Evolutionary conservation across 805 yeast genomes (phyloP), one percentile per base, ranked within the genome.

Genomic region (Candida koratica): DNA sequence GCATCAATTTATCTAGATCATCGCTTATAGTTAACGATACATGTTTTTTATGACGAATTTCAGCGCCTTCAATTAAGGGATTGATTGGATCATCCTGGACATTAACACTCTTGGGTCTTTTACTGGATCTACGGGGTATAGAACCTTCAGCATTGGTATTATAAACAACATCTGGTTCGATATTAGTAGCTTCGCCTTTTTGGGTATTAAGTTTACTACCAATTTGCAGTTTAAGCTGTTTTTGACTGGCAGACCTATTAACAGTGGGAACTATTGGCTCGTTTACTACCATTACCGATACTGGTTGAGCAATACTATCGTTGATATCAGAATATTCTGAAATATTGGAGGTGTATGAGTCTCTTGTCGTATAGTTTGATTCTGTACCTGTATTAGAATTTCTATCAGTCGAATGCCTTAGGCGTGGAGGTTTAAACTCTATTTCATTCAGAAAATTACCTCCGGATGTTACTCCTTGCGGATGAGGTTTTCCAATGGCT

Each of bases 1-100:
- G 53, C 72, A 66, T 65, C 36, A 66, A 52, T 34, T 51, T 51
- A 38, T 64, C 69, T 23, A 66, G 51, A 39, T 60, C 70, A 36
- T 64, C 69, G 37, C 51, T 52, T 17, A 64, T 45, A 22, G 51
- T 52, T 27, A 61, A 42, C 5, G 66, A 58, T 4, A 46, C 31
- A 15, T 58, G 48, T 26, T 47, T 47, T 17, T 29, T 16, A 30
- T 53, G 44, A 9, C 37, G 37, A 13, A 32, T 17, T 7, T 28
- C 23, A 19, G 15, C 13, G 5, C 25, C 25, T 9, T 37, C 46
- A 3, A 24, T 17, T 5, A 16, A 17, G 16, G 10, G 6, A 24
- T 24, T 14, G 12, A 20, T 20, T 10, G 23, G 10, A 20, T 20
- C 23, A 20, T 7, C 23, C 23, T 20, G 9, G 23, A 34, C 43